Evolutionary conservation across 768 basidiomycete species (phyloP), one percentile per base, ranked within the genome.

Genomic region (Trametes cingulata): DNA sequence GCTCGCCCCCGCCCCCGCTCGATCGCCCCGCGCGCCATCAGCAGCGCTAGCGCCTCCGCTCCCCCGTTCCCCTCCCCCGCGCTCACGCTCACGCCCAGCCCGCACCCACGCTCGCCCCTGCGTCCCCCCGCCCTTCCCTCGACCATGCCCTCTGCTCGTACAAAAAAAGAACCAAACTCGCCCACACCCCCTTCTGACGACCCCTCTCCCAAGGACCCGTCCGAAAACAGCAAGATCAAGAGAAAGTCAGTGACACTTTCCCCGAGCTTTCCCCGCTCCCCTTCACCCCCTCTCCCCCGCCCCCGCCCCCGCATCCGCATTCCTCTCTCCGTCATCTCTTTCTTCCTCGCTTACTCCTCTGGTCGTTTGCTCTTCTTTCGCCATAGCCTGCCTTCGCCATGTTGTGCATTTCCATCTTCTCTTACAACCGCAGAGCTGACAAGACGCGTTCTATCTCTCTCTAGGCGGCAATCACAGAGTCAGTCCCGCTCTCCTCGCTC

Each of bases 381-480:
- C 56, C 27, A 42, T 24, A 13, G 47, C 56, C 19, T 37, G 62
- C 47, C 29, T 15, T 42, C 76, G 71, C 65, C 67, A 67, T 69
- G 64, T 68, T 63, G 61, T 58, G 62, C 56, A 65, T 61, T 66
- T 70, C 65, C 67, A 66, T 61, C 54, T 42, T 54, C 51, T 53
- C 60, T 63, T 43, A 37, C 51, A 33, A 50, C 45, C 33, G 22
- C 41, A 37, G 52, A 62, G 65, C 40, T 39, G 59, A 69, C 54
- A 65, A 68, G 69, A 47, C 73, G 78, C 69, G 71, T 65, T 61
- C 68, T 62, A 55, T 68, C 68, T 66, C 68, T 67, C 66, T 66
- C 50, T 60, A 91, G 90, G 85, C 85, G 90, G 68, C 91, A 92
- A 78, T 90, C 89, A 55, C 91, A 92, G 74, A 92, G 90, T 90